Evolutionary conservation across 352 stramenopile genomes (phyloP).

Genomic region (Phytopythium boreale): DNA sequence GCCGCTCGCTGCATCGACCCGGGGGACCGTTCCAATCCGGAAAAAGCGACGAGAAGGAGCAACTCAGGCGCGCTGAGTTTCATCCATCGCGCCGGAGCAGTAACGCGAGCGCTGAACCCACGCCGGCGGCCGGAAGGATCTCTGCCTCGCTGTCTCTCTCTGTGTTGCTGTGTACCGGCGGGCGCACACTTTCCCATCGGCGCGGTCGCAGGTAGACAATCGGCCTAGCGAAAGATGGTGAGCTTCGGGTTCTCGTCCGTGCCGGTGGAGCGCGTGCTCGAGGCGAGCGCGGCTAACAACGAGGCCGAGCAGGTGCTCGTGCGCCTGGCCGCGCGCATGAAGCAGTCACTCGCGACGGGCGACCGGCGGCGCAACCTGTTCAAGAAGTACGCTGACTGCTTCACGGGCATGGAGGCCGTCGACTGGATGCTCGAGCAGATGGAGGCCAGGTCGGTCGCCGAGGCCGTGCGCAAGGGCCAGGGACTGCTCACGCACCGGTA

Average conservation of each 20-base stretch:
- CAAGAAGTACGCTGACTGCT: conserved; percentile 81
- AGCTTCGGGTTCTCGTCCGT: conserved; percentile 17
- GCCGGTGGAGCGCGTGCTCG: conserved; percentile 48
- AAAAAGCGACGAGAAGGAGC: neutral
- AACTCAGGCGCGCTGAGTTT: neutral
- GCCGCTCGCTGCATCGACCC: too few species aligned
- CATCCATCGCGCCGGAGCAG: neutral
- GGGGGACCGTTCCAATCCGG: neutral
- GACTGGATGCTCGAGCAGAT: conserved; percentile 88
- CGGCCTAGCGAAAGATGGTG: neutral
- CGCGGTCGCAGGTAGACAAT: neutral
- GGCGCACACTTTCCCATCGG: neutral
- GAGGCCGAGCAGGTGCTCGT: conserved; percentile 70
- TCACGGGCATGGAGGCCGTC: conserved; percentile 81
- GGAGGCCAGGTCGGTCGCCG: conserved; percentile 76
- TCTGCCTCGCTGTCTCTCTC: neutral
- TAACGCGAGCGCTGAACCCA: neutral
- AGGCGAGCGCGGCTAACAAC: conserved; percentile 32
- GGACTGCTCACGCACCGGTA: conserved; percentile 58
- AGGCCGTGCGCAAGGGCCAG: conserved; percentile 80
- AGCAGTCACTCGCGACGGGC: conserved; percentile 73
- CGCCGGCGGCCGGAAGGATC: neutral
- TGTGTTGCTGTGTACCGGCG: neutral
- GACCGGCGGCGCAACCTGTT: conserved; percentile 73
- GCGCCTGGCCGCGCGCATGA: conserved; percentile 71